Evolutionary conservation across 2,329 filamentous ascomycete species (phyloP), one percentile per base, ranked within the genome.

Genomic region (Penicillium sp.): DNA sequence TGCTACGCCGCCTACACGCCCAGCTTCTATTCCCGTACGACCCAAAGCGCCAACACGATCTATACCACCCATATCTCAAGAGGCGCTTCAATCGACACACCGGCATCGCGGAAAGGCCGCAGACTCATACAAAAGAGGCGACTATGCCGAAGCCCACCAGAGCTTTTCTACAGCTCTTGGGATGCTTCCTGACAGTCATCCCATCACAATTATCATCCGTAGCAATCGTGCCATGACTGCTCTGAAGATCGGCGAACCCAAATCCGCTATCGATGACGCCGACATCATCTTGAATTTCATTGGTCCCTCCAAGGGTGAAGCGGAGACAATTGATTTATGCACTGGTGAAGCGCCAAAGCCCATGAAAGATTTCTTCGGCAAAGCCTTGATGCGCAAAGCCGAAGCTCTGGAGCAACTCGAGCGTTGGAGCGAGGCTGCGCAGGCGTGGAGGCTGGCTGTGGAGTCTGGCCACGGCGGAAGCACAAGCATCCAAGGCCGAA

Each of bases 351-450:
- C 87, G 52, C 77, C 78, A 18, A 94, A 95, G 62, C 88, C 93
- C 44, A 96, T 99, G 90, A 88, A 85, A 59, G 92, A 96, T 16
- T 89, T 96, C 58, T 97, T 89, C 68, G 92, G 91, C 49, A 99
- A 97, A 73, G 93, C 93, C 0, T 77, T 97, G 29, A 93, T 90
- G 76, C 88, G 94, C 50, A 97, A 97, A 77, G 94, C 94, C 0
- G 94, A 99, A 74, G 94, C 91, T 1, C 80, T 97, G 7, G 94
- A 99, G 72, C 89, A 96, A 68, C 88, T 99, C 80, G 94, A 99
- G 76, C 90, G 88, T 69, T 99, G 93, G 93, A 75, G 78, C 2
- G 93, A 97, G 47, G 94, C 94, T 1, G 86, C 85, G 0, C 76
- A 79, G 2, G 85, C 89, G 0, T 99, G 94, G 94, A 85, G 87